A percentile compares a stretch with the other conserved stretches of the same genome.
These are phyloP conservation scores for Puccinia hordei DNA, from an alignment of 1,284 basidiomycete species.

Conservation along the genomic window DNA sequence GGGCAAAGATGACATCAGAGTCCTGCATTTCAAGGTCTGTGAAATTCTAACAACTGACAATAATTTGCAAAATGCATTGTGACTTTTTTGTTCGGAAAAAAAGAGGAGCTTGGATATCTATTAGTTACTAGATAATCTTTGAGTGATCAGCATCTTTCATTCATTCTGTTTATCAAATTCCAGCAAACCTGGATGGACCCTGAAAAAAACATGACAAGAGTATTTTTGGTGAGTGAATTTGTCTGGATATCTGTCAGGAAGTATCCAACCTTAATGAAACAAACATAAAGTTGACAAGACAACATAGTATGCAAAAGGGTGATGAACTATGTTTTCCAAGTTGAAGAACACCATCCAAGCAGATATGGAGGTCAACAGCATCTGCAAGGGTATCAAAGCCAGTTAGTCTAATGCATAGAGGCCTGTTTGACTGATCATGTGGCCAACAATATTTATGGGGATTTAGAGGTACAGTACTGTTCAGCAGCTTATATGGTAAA, in stretches of 20 bases:
- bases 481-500: no score
- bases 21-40: neutral
- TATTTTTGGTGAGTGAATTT: neutral
- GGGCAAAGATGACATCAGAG: neutral
- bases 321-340: conserved; percentile 1
- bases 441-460: no score
- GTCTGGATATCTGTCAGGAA: neutral
- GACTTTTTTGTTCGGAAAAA: conserved; percentile 2
- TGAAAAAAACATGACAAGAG: neutral
- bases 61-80: conserved; percentile 32
- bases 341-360: conserved; percentile 23
- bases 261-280: neutral
- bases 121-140: neutral
- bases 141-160: neutral
- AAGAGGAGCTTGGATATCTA: no score
- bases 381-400: neutral
- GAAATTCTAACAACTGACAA: neutral
- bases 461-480: no score
- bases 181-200: conserved; percentile 31
- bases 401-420: no score
- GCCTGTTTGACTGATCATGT: conserved; percentile 38
- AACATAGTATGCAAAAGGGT: conserved; percentile 7
- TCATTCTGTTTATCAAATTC: neutral
- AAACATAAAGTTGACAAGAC: conserved; percentile 13
- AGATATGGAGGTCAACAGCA: conserved; percentile 1